Conservation (phyloP, 345 rosid species). For the Populus deltoides region DNA sequence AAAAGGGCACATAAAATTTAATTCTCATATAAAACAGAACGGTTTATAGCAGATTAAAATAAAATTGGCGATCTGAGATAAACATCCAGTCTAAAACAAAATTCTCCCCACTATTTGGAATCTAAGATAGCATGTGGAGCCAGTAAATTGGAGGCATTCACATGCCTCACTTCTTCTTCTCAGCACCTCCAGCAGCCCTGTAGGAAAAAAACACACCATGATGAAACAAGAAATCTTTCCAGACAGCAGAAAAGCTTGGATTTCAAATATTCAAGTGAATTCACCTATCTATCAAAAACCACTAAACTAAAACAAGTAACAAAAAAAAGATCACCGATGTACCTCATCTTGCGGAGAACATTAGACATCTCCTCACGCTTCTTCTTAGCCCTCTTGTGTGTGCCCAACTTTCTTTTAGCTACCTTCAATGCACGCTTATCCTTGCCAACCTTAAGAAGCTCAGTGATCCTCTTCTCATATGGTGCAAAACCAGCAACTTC, state of each 20-base stretch:
- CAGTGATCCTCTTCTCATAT: constrained; percentile 80
- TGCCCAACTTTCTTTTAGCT: constrained; percentile 81
- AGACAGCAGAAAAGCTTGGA: not conserved
- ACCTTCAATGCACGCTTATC: constrained; percentile 85
- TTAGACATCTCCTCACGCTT: constrained; percentile 90
- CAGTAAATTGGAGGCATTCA: not conserved
- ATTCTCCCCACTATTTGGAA: not conserved
- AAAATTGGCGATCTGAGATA: not conserved
- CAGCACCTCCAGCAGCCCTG: constrained; percentile 54
- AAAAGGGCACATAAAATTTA: not conserved
- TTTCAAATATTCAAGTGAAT: not conserved
- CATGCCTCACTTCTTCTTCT: constrained; percentile 55
- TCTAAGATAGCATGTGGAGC: not conserved
- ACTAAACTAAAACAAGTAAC: not conserved
- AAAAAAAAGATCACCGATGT: not conserved
- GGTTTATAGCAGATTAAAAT: not conserved
- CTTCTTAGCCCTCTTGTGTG: constrained; percentile 90
- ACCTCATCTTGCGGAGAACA: constrained; percentile 85
- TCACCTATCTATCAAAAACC: not conserved
- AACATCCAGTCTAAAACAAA: not conserved
- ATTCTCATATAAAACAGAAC: not conserved
- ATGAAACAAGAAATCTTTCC: not conserved
- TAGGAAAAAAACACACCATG: not conserved
- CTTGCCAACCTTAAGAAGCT: constrained; percentile 85
- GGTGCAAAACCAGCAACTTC: constrained; percentile 94